These are phyloP conservation scores for Metschnikowia sp. DNA, from an alignment of 805 yeast genomes.

Conservation along the genomic window DNA sequence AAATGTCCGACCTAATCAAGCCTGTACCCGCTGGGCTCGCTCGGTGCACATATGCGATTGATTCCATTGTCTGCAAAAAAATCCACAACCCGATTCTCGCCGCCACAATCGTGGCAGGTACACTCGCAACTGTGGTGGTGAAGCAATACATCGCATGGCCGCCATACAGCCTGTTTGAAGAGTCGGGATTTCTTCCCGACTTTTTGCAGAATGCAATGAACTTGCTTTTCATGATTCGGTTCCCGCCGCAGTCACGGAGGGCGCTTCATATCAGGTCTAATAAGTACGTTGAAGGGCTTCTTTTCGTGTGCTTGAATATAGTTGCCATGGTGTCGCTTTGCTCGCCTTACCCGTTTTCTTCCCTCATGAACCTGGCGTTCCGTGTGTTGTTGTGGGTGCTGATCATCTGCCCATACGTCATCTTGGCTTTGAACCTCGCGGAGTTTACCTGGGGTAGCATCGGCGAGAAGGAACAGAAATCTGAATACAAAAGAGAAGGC, in stretches of 20 bases:
- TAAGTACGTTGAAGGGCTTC: constrained; percentile 14
- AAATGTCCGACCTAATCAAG: constrained; percentile 1
- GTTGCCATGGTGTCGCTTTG: constrained; percentile 16
- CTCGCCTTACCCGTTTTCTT: constrained; percentile 6
- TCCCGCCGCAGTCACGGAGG: constrained; percentile 14
- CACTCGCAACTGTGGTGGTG: constrained; percentile 5
- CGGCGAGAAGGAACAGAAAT: constrained; percentile 2
- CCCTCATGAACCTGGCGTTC: constrained; percentile 11
- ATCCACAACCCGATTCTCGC: constrained; percentile 18
- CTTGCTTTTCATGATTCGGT: constrained; percentile 28
- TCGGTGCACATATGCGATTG: constrained; percentile 3
- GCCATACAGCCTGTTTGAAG: constrained; percentile 6
- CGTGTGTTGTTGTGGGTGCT: constrained; percentile 18
- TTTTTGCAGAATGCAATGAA: constrained; percentile 26
- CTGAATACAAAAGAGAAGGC: neutral
- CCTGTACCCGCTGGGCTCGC: constrained; percentile 4
- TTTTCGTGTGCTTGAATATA: constrained; percentile 21
- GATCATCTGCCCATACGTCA: constrained; percentile 21
- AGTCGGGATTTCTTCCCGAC: constrained; percentile 17
- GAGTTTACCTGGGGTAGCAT: constrained; percentile 6
- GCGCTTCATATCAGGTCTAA: constrained; percentile 8
- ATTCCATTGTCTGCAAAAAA: constrained; percentile 5
- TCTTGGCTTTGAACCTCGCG: constrained; percentile 12
- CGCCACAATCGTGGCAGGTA: constrained; percentile 5
- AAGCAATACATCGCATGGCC: constrained; percentile 4